Base-by-base conservation (phyloP, 2,329 filamentous ascomycete species). In the Fusarium pseudonygamai region DNA sequence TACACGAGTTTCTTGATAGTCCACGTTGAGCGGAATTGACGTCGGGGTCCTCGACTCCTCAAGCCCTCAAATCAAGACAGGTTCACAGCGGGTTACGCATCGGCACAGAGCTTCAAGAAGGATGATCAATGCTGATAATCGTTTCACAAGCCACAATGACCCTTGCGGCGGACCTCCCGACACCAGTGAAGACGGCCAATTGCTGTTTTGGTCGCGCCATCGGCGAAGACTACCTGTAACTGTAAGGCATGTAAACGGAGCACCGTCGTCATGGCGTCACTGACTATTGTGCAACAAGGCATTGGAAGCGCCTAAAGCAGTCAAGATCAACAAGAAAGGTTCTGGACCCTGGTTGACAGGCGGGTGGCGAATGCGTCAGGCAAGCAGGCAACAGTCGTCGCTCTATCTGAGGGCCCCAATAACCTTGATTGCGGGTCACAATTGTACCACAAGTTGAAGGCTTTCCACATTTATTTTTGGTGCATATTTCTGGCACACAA, bases 181-280 rank as follows among this genome's bases (percentile, higher is more conserved):
- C 37, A 26, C n/a, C 37, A 42, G n/a, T 36, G 13, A 55, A 43
- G 40, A 34, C 26, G 47, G 46, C 43, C 62, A 70, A 71, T 66
- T 40, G 42, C 43, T 60, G 39, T 45, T 55, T 40, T 40, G 40
- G 50, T 60, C 39, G 42, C 70, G 64, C 55, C 58, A 66, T 60
- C 62, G 43, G 30, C 53, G 47, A 66, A 64, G 28, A 62, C 36
- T 28, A 28, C 56, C 52, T 61, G 57, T 60, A 60, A 61, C 24
- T 65, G 55, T 59, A 36, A 64, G 58, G 60, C 63, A 72, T 34
- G 58, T 32, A 72, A 63, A 60, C 45, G 55, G 34, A 65, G 52
- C n/a, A 59, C 58, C 46, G n/a, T 75, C 71, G 73, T 62, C 43
- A 75, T 78, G 63, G 69, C 75, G 75, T 78, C 75, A 77, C 76